A percentile compares a stretch with the other conserved stretches of the same genome.
Evolutionary conservation across 805 yeast species (phyloP).

Genomic region (Ogataea methylovora): DNA sequence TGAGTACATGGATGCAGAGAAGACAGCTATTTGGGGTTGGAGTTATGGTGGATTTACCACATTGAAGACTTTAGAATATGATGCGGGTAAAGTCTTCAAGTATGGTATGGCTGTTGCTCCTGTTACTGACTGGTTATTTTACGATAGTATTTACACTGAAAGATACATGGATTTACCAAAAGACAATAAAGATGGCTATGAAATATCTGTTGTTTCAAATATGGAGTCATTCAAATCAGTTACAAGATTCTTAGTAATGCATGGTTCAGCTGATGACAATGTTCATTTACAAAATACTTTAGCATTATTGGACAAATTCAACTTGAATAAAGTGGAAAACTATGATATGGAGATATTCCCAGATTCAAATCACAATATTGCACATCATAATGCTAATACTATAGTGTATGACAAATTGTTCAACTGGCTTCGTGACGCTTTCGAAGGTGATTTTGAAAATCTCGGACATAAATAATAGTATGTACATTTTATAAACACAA

Average conservation of each 20-base stretch:
- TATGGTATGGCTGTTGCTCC: constrained; percentile 97
- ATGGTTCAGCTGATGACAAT: constrained; percentile 96
- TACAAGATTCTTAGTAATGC: constrained; percentile 78
- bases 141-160: constrained; percentile 92
- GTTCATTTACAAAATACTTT: constrained; percentile 91
- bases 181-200: constrained; percentile 59
- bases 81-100: constrained; percentile 64
- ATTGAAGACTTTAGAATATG: constrained; percentile 79
- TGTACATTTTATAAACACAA: neutral
- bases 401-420: constrained; percentile 63
- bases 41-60: constrained; percentile 95
- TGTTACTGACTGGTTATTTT: constrained; percentile 88
- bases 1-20: constrained; percentile 53
- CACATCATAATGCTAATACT: constrained; percentile 64
- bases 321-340: constrained; percentile 71
- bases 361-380: constrained; percentile 69
- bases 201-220: constrained; percentile 45
- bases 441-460: constrained; percentile 36
- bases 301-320: constrained; percentile 67
- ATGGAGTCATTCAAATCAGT: constrained; percentile 47
- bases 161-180: constrained; percentile 86
- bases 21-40: constrained; percentile 96
- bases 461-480: neutral
- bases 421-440: constrained; percentile 59
- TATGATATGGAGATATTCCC: constrained; percentile 76